Evolutionary conservation across 2,329 filamentous ascomycete species (phyloP), one percentile per base, ranked within the genome.

Genomic region (Apiospora koreana): DNA sequence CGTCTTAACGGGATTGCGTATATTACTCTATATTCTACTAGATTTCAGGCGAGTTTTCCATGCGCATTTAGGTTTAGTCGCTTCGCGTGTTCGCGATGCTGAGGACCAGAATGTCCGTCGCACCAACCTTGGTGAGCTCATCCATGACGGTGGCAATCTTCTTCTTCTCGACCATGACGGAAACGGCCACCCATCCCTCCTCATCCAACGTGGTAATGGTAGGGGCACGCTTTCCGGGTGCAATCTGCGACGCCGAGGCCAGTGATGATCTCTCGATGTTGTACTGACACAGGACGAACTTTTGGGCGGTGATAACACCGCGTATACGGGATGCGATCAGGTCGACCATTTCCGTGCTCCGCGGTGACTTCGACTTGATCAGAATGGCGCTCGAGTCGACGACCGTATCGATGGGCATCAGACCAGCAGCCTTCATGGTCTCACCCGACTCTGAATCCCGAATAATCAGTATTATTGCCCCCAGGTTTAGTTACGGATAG

Each of bases 261-360:
- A 99, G 88, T 69, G 89, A 88, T 65, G 83, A 80, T 72, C 95
- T 90, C 75, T 93, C 88, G 71, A 98, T 89, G 83, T 99, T 99
- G 87, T 98, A 99, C 79, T 97, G 94, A 85, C 96, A 98, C 41
- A 98, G 89, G 38, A 98, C 94, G 79, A 93, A 98, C 81, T 91
- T 92, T 84, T 99, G 94, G 12, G 96, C 96, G 54, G 94, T 95
- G 79, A 99, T 98, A 73, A 99, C 95, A 81, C 96, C 96, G 71
- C 90, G 89, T 78, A 99, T 97, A 77, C 96, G 91, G 14, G 92
- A 92, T 38, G 93, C 89, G 78, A 99, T 97, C 70, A 97, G 86
- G 28, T 95, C 89, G 69, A 98, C 92, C 70, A 98, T 86, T 73
- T 91, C 89, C 4, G 90, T 89, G 81, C 97, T 93, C 72, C 92